phyloP scores from a whole-genome alignment of 495 filamentous ascomycete genomes.

The Penicillium mononematosum region DNA sequence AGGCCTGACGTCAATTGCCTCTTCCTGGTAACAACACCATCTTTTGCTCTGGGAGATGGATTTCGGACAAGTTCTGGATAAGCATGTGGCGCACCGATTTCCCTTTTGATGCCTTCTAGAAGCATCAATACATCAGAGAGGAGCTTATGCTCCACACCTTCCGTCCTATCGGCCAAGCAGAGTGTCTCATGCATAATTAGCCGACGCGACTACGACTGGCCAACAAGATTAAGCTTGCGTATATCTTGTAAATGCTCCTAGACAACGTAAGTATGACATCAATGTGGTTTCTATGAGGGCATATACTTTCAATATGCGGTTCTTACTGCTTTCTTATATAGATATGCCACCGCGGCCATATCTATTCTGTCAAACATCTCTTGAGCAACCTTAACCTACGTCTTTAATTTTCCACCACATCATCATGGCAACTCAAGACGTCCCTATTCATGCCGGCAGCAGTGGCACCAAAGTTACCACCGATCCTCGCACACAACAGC shows the following conservation, averaged over 20 bases:
- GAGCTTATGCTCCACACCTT: slow-evolving; percentile 15
- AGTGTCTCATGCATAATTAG: slow-evolving; percentile 6
- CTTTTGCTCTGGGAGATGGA: slow-evolving; percentile 2
- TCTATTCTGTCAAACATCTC: slow-evolving; percentile 1
- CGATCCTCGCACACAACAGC: slow-evolving; percentile 47
- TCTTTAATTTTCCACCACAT: background rate
- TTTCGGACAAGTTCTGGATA: slow-evolving; percentile 14
- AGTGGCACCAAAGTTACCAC: slow-evolving; percentile 51
- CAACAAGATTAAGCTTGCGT: slow-evolving; percentile 12
- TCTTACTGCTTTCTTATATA: slow-evolving; percentile 26
- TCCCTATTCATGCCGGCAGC: slow-evolving; percentile 35
- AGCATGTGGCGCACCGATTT: slow-evolving; percentile 16
- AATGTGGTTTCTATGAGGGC: slow-evolving; percentile 9
- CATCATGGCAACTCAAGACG: slow-evolving; percentile 52
- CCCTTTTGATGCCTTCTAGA: slow-evolving; percentile 6
- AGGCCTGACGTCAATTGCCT: slow-evolving; percentile 25
- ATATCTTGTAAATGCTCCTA: background rate
- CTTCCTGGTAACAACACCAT: slow-evolving; percentile 2
- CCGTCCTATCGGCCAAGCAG: slow-evolving; percentile 23
- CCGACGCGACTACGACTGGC: slow-evolving; percentile 29
- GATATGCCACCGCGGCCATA: slow-evolving; percentile 5
- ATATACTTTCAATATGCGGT: background rate
- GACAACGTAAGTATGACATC: slow-evolving; percentile 43
- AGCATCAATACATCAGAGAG: slow-evolving; percentile 12
- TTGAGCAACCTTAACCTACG: background rate